Percentiles rank a stretch among this genome's conserved stretches.
These are phyloP conservation scores for Candida railenensis DNA, from an alignment of 805 yeast species.

Conservation along the genomic window DNA sequence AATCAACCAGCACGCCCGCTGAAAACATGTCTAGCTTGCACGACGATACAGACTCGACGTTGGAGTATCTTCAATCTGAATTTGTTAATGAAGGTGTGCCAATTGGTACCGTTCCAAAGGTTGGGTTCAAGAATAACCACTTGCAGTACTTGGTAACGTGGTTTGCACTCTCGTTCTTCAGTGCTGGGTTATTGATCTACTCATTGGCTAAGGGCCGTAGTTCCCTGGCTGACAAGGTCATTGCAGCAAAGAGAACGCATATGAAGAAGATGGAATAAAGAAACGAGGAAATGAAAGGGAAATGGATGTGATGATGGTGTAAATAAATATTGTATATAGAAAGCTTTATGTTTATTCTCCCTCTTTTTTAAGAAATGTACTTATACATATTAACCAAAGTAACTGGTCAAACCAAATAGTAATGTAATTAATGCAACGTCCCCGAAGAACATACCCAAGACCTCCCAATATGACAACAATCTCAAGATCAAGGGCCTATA, in stretches of 20 bases:
- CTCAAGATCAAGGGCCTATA: constrained; percentile 28
- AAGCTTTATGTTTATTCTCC: no score
- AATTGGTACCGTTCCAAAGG: constrained; percentile 75
- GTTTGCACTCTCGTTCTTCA: constrained; percentile 82
- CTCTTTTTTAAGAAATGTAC: no score
- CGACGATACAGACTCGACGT: constrained; percentile 27
- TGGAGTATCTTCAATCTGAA: constrained; percentile 46
- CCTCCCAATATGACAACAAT: constrained; percentile 35
- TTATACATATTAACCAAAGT: constrained; percentile 5
- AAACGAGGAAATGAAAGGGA: no score
- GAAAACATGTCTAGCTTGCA: neutral
- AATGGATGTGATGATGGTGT: no score
- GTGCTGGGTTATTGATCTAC: constrained; percentile 60
- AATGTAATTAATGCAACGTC: constrained; percentile 37
- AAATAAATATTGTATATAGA: neutral
- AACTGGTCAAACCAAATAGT: constrained; percentile 37
- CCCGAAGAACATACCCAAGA: constrained; percentile 33
- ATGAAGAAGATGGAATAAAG: constrained; percentile 24
- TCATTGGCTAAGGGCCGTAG: constrained; percentile 27
- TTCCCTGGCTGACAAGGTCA: constrained; percentile 37
- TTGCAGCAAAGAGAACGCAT: constrained; percentile 38
- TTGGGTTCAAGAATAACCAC: constrained; percentile 85
- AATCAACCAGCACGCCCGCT: no score
- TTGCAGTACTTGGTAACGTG: constrained; percentile 90
- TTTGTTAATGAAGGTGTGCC: constrained; percentile 85